These are phyloP conservation scores for Taphrina wiesneri DNA, from an alignment of 1,139 yeast genomes.

Conservation along the genomic window DNA sequence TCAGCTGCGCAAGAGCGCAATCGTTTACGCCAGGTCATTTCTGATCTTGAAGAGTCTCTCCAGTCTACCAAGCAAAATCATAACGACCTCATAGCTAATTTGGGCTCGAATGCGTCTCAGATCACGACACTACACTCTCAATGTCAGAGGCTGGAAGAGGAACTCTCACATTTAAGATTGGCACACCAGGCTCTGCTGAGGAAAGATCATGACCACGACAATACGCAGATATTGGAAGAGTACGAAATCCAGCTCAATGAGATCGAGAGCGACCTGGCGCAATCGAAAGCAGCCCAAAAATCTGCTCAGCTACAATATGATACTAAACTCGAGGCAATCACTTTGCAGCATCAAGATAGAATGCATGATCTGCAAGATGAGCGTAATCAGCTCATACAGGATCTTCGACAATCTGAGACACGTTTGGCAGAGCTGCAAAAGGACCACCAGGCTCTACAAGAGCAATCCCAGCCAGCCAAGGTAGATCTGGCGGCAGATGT, in stretches of 20 bases:
- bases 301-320: constrained; percentile 15
- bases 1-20: constrained; percentile 3
- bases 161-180: constrained; percentile 1
- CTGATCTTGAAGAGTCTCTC: constrained; percentile 30
- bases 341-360: background rate
- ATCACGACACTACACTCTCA: constrained; percentile 9
- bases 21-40: background rate
- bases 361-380: background rate
- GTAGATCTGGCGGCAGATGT: background rate
- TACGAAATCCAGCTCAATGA: constrained; percentile 13
- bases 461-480: background rate
- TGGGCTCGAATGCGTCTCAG: constrained; percentile 1
- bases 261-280: constrained; percentile 12
- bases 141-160: constrained; percentile 18
- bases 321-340: background rate
- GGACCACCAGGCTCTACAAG: background rate
- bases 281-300: background rate
- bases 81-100: background rate
- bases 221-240: constrained; percentile 5
- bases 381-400: background rate
- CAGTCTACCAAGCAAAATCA: constrained; percentile 17
- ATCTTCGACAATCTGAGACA: background rate
- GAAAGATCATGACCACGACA: background rate
- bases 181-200: background rate
- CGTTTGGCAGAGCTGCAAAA: background rate